A percentile compares a stretch with the other conserved stretches of the same genome.
These are phyloP conservation scores for Aspergillus vadensis DNA, from an alignment of 2,329 filamentous ascomycete genomes.

Conservation along the genomic window DNA sequence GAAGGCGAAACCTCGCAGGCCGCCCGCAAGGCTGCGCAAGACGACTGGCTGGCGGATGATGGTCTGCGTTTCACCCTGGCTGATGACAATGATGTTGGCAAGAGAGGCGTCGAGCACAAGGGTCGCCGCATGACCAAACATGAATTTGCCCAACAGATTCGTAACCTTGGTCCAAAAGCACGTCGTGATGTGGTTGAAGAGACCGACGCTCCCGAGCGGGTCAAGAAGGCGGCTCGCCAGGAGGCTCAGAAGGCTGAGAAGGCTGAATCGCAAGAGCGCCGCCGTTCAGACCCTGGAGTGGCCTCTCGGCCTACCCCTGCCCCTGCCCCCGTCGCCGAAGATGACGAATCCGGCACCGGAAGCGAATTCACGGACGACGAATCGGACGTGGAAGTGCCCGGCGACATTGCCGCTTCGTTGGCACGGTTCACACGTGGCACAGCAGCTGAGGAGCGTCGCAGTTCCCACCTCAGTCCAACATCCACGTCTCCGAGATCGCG, in stretches of 20 bases:
- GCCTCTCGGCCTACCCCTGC: slow-evolving; percentile 12
- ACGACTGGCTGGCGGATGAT: slow-evolving; percentile 48
- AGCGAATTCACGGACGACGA: slow-evolving; percentile 29
- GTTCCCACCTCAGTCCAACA: slow-evolving; percentile 32
- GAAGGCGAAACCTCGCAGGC: slow-evolving; percentile 36
- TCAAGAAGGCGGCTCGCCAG: slow-evolving; percentile 42
- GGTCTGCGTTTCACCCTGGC: slow-evolving; percentile 64
- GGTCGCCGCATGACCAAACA: slow-evolving; percentile 64
- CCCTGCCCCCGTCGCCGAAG: slow-evolving; percentile 15
- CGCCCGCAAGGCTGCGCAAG: slow-evolving; percentile 29
- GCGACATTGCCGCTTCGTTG: slow-evolving; percentile 40
- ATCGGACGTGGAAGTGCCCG: slow-evolving; percentile 28
- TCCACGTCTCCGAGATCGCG: slow-evolving; percentile 21
- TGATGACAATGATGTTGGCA: slow-evolving; percentile 41
- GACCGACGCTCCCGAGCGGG: slow-evolving; percentile 41
- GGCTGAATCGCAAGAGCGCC: slow-evolving; percentile 29
- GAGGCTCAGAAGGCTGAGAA: slow-evolving; percentile 32
- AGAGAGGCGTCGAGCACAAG: slow-evolving; percentile 45
- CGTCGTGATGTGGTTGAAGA: slow-evolving; percentile 52
- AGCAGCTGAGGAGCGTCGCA: slow-evolving; percentile 44
- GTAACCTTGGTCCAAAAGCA: slow-evolving; percentile 60
- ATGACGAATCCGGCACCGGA: slow-evolving; percentile 28
- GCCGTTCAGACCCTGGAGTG: slow-evolving; percentile 23
- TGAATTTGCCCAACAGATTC: slow-evolving; percentile 66
- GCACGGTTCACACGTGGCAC: slow-evolving; percentile 39